These are phyloP conservation scores for Posidonia australis DNA, from an alignment of 106 monocot species.

Conservation along the genomic window DNA sequence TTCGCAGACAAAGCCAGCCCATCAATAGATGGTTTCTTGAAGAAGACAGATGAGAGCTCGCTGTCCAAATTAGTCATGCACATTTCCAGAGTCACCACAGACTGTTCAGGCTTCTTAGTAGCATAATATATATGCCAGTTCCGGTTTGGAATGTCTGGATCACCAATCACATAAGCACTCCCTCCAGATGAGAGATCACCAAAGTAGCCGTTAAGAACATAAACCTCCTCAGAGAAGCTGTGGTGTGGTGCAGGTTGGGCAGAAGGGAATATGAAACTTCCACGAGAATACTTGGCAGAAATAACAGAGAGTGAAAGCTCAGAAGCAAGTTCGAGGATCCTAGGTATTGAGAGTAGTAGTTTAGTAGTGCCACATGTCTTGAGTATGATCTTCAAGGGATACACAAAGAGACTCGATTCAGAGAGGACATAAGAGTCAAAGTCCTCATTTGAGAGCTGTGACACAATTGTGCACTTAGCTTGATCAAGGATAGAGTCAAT, in stretches of 20 bases:
- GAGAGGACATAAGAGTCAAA: constrained; percentile 97
- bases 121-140: constrained; percentile 34
- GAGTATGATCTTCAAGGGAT: constrained; percentile 64
- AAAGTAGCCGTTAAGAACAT: constrained; percentile 54
- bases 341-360: constrained; percentile 66
- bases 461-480: constrained; percentile 74
- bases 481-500: constrained; percentile 68
- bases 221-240: constrained; percentile 74
- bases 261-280: constrained; percentile 76
- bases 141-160: constrained; percentile 2
- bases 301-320: constrained; percentile 40
- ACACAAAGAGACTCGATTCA: constrained; percentile 92
- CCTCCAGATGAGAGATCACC: constrained; percentile 54
- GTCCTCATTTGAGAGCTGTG: constrained; percentile 71
- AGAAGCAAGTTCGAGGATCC: constrained; percentile 51
- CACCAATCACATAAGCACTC: constrained; percentile 18
- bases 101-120: constrained; percentile 6
- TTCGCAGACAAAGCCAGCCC: constrained; percentile 30
- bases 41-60: constrained; percentile 18
- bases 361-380: constrained; percentile 97
- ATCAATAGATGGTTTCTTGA: constrained; percentile 29
- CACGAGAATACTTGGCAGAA: constrained; percentile 79
- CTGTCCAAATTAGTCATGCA: constrained; percentile 31
- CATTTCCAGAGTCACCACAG: constrained; percentile 24
- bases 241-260: constrained; percentile 81